A percentile compares a stretch with the other conserved stretches of the same genome.
Evolutionary conservation across 805 yeast species (phyloP).

Genomic region (Pichia thaimueangensis): DNA sequence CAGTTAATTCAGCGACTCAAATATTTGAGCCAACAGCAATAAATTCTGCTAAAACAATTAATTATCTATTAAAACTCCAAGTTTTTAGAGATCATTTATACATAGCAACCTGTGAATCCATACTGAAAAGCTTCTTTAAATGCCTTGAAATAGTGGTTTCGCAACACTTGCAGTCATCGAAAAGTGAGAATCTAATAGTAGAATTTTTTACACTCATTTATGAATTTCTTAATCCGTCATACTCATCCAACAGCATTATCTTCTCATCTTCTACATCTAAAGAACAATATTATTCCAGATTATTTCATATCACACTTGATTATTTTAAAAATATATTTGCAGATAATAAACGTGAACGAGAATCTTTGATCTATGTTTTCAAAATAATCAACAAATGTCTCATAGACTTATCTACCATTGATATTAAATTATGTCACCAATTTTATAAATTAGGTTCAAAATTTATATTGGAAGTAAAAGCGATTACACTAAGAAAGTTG

Average conservation of each 20-base stretch:
- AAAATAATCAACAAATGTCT: conserved; percentile 42
- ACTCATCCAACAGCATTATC: conserved; percentile 11
- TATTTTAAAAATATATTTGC: conserved; percentile 16
- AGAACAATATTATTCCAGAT: conserved; percentile 13
- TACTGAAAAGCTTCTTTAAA: conserved; percentile 15
- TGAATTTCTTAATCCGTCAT: conserved; percentile 18
- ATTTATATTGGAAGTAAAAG: conserved; percentile 30
- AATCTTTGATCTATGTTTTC: conserved; percentile 28
- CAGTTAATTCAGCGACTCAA: neutral
- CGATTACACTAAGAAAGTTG: conserved; percentile 37
- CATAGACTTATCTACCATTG: conserved; percentile 35
- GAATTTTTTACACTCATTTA: conserved; percentile 17
- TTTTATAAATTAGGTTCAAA: conserved; percentile 36
- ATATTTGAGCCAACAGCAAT: conserved; percentile 27
- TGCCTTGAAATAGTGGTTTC: conserved; percentile 15
- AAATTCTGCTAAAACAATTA: conserved; percentile 26
- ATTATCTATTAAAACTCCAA: conserved; percentile 20
- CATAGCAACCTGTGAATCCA: conserved; percentile 13
- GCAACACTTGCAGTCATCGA: neutral
- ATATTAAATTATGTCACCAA: conserved; percentile 32
- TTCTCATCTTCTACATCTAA: neutral
- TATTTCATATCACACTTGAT: conserved; percentile 13
- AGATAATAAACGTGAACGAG: conserved; percentile 21
- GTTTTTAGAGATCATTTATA: conserved; percentile 25
- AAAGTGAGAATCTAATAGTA: conserved; percentile 18